These are phyloP conservation scores for Mucor piriformis DNA, from an alignment of 371 early-diverging fungal genomes.

Conservation along the genomic window DNA sequence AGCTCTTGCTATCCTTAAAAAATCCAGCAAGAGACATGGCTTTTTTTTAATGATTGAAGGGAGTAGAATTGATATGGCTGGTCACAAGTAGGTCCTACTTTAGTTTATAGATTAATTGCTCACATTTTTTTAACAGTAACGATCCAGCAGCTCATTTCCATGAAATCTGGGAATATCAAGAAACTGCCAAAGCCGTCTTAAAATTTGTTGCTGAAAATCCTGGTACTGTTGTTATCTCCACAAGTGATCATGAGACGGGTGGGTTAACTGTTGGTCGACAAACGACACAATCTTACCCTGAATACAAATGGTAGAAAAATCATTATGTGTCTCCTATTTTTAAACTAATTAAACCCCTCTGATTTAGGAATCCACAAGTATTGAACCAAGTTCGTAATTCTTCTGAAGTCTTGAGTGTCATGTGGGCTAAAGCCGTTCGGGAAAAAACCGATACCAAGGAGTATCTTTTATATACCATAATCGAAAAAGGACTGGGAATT, in stretches of 20 bases:
- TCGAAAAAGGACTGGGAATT: constrained; percentile 70
- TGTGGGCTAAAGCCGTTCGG: constrained; percentile 31
- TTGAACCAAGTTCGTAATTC: constrained; percentile 69
- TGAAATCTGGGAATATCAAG: constrained; percentile 90
- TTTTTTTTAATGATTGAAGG: constrained; percentile 98
- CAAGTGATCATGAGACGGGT: constrained; percentile 95
- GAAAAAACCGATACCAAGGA: constrained; percentile 22
- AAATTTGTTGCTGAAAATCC: constrained; percentile 75
- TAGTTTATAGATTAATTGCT: not conserved
- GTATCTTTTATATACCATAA: constrained; percentile 39
- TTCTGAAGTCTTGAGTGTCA: constrained; percentile 52
- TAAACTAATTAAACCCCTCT: no score
- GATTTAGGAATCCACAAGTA: constrained; percentile 66
- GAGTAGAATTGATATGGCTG: constrained; percentile 87
- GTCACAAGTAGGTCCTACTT: constrained; percentile 56
- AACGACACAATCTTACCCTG: constrained; percentile 68
- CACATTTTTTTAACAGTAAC: constrained; percentile 58
- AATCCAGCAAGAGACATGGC: constrained; percentile 48
- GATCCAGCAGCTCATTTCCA: constrained; percentile 88
- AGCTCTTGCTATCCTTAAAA: constrained; percentile 63
- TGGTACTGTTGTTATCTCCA: constrained; percentile 82
- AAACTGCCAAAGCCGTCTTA: constrained; percentile 70
- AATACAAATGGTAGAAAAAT: constrained; percentile 90
- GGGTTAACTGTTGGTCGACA: constrained; percentile 85
- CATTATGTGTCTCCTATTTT: no score